Conservation (phyloP, 305 asterid species). For the Solanum hybrid region DNA sequence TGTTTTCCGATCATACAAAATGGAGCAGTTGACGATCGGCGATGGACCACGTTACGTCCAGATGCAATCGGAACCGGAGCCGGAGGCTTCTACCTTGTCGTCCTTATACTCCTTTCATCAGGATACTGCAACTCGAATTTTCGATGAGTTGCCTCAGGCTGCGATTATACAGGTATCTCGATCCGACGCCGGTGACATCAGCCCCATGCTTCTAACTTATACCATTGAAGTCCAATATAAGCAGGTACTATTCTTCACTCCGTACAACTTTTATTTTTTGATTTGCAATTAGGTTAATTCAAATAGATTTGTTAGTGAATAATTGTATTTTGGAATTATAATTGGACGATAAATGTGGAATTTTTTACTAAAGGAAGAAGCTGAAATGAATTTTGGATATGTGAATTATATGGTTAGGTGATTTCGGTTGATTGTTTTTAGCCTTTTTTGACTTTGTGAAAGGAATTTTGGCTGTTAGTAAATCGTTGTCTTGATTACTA, state of each 20-base stretch:
- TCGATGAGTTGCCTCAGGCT: conserved; percentile 86
- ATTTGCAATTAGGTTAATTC: not conserved
- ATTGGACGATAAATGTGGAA: not conserved
- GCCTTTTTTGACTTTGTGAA: not conserved
- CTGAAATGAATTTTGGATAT: not conserved
- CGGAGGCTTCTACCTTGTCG: conserved; percentile 32
- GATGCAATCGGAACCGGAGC: conserved; percentile 47
- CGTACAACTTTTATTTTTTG: not conserved
- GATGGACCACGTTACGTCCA: conserved; percentile 36
- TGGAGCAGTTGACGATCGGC: conserved; percentile 64
- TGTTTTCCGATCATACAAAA: not conserved
- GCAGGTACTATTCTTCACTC: conserved; percentile 35
- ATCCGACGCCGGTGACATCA: conserved; percentile 85
- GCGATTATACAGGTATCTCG: conserved; percentile 75
- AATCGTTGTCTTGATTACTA: not conserved
- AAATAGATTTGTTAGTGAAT: not conserved
- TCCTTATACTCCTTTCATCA: conserved; percentile 45
- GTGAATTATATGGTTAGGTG: not conserved
- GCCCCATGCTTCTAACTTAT: conserved; percentile 82
- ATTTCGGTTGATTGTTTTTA: not conserved
- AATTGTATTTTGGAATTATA: not conserved
- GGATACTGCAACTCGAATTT: conserved; percentile 47
- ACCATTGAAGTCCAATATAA: conserved; percentile 75
- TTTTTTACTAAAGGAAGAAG: not conserved
- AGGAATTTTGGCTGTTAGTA: not conserved